A percentile compares a stretch with the other conserved stretches of the same genome.
Conservation (phyloP, 1,284 basidiomycete species). For the Pseudozyma pruni region DNA sequence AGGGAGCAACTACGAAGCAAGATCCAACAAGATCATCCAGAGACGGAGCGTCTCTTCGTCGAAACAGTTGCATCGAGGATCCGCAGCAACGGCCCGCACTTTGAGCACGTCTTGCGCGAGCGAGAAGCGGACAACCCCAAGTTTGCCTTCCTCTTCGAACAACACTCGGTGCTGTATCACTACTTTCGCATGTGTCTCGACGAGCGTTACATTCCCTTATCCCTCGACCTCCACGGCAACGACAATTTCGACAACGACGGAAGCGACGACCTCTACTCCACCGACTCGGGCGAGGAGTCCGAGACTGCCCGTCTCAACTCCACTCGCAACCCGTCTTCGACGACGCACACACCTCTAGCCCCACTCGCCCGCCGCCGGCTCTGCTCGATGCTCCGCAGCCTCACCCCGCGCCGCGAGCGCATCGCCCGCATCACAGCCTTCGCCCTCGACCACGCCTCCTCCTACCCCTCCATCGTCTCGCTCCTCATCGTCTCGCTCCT, state of each 20-base stretch:
- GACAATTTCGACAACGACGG: slow-evolving; percentile 30
- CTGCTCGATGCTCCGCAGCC: slow-evolving; percentile 84
- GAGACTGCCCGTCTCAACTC: slow-evolving; percentile 81
- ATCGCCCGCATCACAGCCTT: slow-evolving; percentile 95
- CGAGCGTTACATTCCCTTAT: slow-evolving; percentile 72
- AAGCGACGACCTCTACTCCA: slow-evolving; percentile 77
- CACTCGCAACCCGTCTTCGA: slow-evolving; percentile 83
- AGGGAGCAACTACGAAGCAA: neutral
- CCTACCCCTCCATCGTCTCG: slow-evolving; percentile 71
- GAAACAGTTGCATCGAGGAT: slow-evolving; percentile 85
- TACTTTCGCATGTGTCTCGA: slow-evolving; percentile 82
- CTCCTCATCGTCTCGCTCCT: slow-evolving; percentile 51
- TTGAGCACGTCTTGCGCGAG: slow-evolving; percentile 79
- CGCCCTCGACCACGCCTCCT: slow-evolving; percentile 89
- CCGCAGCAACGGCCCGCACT: slow-evolving; percentile 80
- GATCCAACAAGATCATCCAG: slow-evolving; percentile 2
- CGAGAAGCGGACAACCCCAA: slow-evolving; percentile 82
- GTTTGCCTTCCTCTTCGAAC: slow-evolving; percentile 79
- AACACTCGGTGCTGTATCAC: slow-evolving; percentile 71
- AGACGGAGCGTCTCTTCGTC: slow-evolving; percentile 75
- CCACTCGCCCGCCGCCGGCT: slow-evolving; percentile 82
- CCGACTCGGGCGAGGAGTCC: slow-evolving; percentile 92
- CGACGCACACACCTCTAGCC: slow-evolving; percentile 73
- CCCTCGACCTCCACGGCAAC: neutral
- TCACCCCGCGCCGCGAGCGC: slow-evolving; percentile 87